These are phyloP conservation scores for Lactarius hengduanensis DNA, from an alignment of 768 basidiomycete species.

Conservation along the genomic window DNA sequence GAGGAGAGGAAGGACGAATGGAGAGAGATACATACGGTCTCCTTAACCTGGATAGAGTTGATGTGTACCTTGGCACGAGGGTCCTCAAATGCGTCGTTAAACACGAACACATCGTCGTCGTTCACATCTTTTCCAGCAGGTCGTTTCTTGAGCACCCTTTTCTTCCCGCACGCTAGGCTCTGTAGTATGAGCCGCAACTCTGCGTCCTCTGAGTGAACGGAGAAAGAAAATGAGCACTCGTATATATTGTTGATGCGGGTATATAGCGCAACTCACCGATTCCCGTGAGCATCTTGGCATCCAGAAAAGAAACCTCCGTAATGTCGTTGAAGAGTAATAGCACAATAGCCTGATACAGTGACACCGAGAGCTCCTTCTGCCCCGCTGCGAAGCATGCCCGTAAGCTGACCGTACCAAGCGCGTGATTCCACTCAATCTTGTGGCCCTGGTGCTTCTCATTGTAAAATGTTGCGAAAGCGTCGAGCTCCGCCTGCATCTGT, in stretches of 20 bases:
- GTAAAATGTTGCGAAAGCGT: conserved; percentile 68
- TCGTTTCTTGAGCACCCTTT: conserved; percentile 80
- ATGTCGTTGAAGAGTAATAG: conserved; percentile 82
- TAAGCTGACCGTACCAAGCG: conserved; percentile 79
- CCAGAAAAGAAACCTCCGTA: conserved; percentile 55
- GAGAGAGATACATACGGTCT: conserved; percentile 58
- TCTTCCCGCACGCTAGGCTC: conserved; percentile 88
- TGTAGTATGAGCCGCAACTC: conserved; percentile 87
- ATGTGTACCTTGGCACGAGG: conserved; percentile 80
- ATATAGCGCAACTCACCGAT: conserved; percentile 56
- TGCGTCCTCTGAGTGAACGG: conserved; percentile 49
- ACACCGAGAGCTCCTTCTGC: conserved; percentile 85
- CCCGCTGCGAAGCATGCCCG: conserved; percentile 64
- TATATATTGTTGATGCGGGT: conserved; percentile 17
- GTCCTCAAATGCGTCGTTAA: conserved; percentile 83
- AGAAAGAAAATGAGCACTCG: conserved; percentile 30
- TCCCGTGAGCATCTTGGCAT: conserved; percentile 64
- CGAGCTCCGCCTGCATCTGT: conserved; percentile 75
- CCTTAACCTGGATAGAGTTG: conserved; percentile 93
- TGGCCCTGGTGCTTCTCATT: conserved; percentile 72
- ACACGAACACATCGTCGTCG: conserved; percentile 72
- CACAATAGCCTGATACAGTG: conserved; percentile 86
- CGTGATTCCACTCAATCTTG: conserved; percentile 82
- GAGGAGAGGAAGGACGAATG: background rate
- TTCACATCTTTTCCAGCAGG: conserved; percentile 78